Evolutionary conservation across 176 grass and related monocot species (phyloP).

Genomic region (Echinochloa phyllopogon): DNA sequence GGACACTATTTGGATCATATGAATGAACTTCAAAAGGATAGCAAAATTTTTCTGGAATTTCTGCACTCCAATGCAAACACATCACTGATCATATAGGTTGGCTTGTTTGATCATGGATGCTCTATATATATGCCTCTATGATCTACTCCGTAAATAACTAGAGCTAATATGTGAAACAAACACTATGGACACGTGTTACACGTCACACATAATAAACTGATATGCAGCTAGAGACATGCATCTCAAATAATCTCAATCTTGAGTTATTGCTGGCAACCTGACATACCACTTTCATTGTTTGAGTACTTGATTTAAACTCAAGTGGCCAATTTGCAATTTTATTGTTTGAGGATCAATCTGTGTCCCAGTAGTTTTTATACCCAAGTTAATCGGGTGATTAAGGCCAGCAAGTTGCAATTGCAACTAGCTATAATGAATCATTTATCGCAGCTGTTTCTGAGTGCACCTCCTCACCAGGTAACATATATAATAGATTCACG

Average conservation of each 20-base stretch:
- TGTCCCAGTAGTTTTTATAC: background rate
- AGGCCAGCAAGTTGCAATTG: background rate
- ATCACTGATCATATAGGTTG: no score
- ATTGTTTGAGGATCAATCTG: background rate
- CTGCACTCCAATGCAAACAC: no score
- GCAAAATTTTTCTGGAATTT: no score
- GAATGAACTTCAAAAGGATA: no score
- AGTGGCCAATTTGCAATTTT: background rate
- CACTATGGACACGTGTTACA: no score
- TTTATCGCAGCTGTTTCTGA: background rate
- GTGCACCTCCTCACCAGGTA: background rate
- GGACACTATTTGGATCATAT: no score
- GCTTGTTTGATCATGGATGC: no score
- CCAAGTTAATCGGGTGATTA: background rate
- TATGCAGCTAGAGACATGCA: background rate
- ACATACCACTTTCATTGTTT: background rate
- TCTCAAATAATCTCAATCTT: background rate
- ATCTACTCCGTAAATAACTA: no score
- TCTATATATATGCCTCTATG: no score
- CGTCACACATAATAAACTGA: no score
- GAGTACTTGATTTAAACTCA: background rate
- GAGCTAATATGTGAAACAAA: no score
- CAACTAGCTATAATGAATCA: background rate
- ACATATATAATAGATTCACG: background rate
- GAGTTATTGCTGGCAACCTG: background rate